Conservation (phyloP, 176 grass and related monocot genomes). For the Ampelocalamus luodianensis region DNA sequence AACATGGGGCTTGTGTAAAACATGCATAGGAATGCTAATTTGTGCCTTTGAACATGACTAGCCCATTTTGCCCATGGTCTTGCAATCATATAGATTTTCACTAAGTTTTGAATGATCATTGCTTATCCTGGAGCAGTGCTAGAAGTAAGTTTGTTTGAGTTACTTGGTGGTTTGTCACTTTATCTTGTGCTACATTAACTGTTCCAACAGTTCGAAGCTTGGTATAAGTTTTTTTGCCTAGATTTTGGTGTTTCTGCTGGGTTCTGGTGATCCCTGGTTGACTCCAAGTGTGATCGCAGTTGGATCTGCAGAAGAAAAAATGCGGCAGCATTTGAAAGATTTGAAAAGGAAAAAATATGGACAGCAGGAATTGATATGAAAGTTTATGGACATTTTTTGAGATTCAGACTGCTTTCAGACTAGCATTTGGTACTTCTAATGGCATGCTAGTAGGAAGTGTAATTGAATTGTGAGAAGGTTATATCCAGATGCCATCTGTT, state of each 20-base stretch:
- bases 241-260: not conserved
- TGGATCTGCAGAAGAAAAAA: not conserved
- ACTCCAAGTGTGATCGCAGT: slow-evolving; percentile 22
- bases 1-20: not conserved
- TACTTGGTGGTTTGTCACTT: not conserved
- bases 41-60: slow-evolving; percentile 15
- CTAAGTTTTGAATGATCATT: not conserved
- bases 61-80: not conserved
- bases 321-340: not conserved
- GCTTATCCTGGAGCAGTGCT: slow-evolving; percentile 4
- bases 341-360: not conserved
- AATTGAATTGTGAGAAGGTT: not conserved
- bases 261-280: not conserved
- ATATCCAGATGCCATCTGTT: not conserved
- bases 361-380: not conserved
- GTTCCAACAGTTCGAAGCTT: not conserved
- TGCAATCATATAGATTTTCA: not conserved
- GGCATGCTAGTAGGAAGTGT: not conserved
- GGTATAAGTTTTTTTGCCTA: not conserved
- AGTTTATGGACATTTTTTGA: not conserved
- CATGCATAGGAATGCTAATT: not conserved
- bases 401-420: not conserved
- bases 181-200: not conserved
- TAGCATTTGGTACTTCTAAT: not conserved
- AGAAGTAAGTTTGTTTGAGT: too few relatives aligned